phyloP scores from a whole-genome alignment of 1,284 basidiomycete genomes.

The Cystobasidium pallidum region DNA sequence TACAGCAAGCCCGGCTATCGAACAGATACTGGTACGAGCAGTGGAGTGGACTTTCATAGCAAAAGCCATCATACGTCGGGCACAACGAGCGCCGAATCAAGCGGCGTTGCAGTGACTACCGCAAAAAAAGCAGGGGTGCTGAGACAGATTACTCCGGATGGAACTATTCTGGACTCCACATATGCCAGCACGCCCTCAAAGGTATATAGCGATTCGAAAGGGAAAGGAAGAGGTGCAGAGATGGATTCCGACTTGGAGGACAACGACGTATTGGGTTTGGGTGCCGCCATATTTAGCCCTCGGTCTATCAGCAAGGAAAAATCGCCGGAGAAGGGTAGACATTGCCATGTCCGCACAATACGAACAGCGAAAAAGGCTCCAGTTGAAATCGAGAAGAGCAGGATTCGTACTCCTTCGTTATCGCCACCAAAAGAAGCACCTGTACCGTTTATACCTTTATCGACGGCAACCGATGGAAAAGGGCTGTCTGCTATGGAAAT shows the following conservation, averaged over 20 bases:
- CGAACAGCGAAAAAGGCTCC: not conserved
- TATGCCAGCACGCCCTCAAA: constrained; percentile 1
- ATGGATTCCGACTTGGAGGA: constrained; percentile 4
- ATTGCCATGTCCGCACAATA: not conserved
- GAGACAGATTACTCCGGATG: constrained; percentile 3
- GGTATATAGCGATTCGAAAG: constrained; percentile 16
- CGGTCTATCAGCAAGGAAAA: not conserved
- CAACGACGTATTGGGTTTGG: not conserved
- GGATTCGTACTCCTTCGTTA: constrained; percentile 15
- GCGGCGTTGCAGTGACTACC: constrained; percentile 6
- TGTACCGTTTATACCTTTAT: constrained; percentile 26
- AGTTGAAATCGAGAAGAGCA: not conserved
- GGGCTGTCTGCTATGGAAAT: constrained; percentile 29
- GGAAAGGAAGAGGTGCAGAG: constrained; percentile 10
- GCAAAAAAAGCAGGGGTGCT: constrained; percentile 10
- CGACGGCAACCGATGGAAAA: constrained; percentile 12
- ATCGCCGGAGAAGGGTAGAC: not conserved
- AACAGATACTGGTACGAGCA: constrained; percentile 3
- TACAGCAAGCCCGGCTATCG: constrained; percentile 12
- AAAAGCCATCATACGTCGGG: constrained; percentile 21
- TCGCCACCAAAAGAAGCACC: constrained; percentile 1
- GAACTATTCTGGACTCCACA: not conserved
- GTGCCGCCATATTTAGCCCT: not conserved
- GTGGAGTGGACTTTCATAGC: not conserved
- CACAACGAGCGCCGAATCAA: constrained; percentile 17